Evolutionary conservation across 345 rosid genomes (phyloP), one percentile per base, ranked within the genome.

Genomic region (Lepidium sativum): DNA sequence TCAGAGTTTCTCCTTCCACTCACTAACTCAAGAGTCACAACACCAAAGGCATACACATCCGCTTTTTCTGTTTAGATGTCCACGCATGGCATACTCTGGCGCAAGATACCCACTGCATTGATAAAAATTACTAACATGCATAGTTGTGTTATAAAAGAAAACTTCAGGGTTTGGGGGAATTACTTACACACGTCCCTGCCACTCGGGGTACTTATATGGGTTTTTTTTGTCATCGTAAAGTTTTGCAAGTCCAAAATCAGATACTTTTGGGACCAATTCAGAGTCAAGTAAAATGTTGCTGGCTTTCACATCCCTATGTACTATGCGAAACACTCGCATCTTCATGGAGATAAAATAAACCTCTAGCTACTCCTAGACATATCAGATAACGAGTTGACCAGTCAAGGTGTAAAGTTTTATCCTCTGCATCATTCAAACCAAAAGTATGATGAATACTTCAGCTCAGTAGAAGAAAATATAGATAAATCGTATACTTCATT

Each of bases 331-430:
- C 12, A 16, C 48, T 42, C 6, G 48, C 23, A 0, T 42, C 48
- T 20, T 16, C 21, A 2, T 42, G 48, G 5, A 42, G 48, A 10
- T 42, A 42, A 9, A 11, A 9, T 42, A 42, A 20, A 16, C 48
- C 48, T 42, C 48, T 42, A 11, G 48, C 48, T 48, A 74, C 69
- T 54, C 82, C 84, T 33, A 81, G 9, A 27, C 31, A 27, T 3
- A 27, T 27, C 31, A 5, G 6, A 27, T 27, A 27, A 27, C 7
- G 31, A 27, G 31, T 27, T 27, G 31, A 27, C 31, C 31, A 27
- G 6, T 27, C 31, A 27, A 27, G 31, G 3, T 23, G 25, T 23
- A 23, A 23, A 23, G 25, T 1, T 3, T 23, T 23, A 23, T 23
- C 25, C 4, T 4, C 25, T 23, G 4, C 4, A 23, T 23, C 4